Base-by-base conservation (phyloP, 2,329 filamentous ascomycete species). In the Fusarium haematococcum region DNA sequence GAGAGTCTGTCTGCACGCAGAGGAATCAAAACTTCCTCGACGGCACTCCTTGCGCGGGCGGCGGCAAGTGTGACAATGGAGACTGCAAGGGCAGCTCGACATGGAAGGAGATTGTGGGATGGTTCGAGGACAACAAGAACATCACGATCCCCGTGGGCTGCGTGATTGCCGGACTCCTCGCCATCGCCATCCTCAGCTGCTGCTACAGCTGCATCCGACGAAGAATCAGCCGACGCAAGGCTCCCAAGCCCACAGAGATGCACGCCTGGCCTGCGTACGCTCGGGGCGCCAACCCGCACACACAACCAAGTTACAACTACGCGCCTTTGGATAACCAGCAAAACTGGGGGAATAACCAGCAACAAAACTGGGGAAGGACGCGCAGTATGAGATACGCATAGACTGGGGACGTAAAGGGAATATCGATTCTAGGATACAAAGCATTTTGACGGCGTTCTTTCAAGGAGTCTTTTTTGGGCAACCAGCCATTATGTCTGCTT, bases 11-110 rank as follows among this genome's bases (percentile, higher is more conserved):
- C 9, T 98, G 95, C 83, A 92, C 93, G 69, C 89, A 89, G 25
- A 90, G 97, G 84, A 92, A 94, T 81, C 95, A 98, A 81, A 97
- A 97, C 84, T 98, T 97, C 84, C 86, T 98, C 33, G 97, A 99
- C 80, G 97, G 97, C 20, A 98, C 97, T 1, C 85, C 89, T 2
- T 99, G 97, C 81, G 88, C 91, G 62, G 93, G 93, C 20, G 94
- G 94, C 64, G 97, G 97, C 8, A 88, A 86, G 66, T 99, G 97
- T 83, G 81, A 82, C 61, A 96, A 95, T 77, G 97, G 97, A 50
- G 85, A 87, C 76, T 99, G 97, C 84, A 83, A 88, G 77, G 95
- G 94, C 70, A 86, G 90, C 39, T 92, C 90, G 32, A 88, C 94
- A 2, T 87, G 88, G 76, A 92, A 91, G 71, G 91, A 95, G 83